Conservation (phyloP, 179 eudicot genomes). For the Silene vulgaris region DNA sequence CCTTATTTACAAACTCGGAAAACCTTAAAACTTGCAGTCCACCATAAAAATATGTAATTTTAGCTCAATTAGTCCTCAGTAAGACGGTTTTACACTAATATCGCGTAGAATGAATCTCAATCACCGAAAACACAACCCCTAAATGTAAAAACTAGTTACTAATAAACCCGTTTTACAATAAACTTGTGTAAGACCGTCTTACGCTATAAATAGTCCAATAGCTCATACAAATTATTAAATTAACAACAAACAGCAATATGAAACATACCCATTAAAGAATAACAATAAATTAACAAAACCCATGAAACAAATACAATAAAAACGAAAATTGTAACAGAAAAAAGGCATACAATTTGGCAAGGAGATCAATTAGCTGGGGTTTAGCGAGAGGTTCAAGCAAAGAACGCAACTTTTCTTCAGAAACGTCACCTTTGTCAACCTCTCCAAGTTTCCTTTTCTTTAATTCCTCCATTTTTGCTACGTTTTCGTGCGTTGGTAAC, state of each 20-base stretch:
- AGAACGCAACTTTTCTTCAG: conserved; percentile 36
- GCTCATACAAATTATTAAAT: neutral
- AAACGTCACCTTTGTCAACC: conserved; percentile 18
- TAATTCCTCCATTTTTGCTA: conserved; percentile 30
- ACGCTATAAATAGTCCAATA: neutral
- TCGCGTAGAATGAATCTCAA: too few relatives aligned
- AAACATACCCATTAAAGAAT: neutral
- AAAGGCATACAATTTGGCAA: conserved; percentile 35
- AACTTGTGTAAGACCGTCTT: too few relatives aligned
- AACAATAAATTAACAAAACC: neutral
- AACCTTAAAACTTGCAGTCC: neutral
- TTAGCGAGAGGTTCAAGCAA: conserved; percentile 46
- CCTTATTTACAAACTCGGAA: neutral
- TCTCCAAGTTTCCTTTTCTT: conserved; percentile 45
- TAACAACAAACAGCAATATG: conserved; percentile 1
- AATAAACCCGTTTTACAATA: too few relatives aligned
- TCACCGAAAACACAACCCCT: too few relatives aligned
- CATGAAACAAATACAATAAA: conserved; percentile 11
- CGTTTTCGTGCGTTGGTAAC: too few relatives aligned
- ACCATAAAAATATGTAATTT: too few relatives aligned
- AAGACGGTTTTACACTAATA: too few relatives aligned
- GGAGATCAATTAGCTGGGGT: conserved; percentile 40
- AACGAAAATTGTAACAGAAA: neutral
- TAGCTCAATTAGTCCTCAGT: too few relatives aligned
- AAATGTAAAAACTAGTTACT: too few relatives aligned